A percentile compares a stretch with the other conserved stretches of the same genome.
Evolutionary conservation across 1,139 yeast species (phyloP).

Genomic region (Yamadazyma triangularis): DNA sequence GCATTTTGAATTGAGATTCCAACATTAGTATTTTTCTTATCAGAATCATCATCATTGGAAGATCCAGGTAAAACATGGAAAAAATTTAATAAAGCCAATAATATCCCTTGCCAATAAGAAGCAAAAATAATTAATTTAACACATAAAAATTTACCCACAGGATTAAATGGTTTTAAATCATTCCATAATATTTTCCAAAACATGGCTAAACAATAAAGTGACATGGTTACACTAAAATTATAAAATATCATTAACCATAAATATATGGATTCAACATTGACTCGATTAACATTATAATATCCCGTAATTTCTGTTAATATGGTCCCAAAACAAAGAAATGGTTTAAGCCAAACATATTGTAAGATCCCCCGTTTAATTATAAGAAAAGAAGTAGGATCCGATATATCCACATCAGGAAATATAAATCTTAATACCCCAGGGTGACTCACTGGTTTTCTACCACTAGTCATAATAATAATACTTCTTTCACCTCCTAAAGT

Average conservation of each 20-base stretch:
- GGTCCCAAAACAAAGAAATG: constrained; percentile 60
- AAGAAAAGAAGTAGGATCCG: constrained; percentile 79
- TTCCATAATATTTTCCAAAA: constrained; percentile 86
- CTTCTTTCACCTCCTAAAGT: constrained; percentile 90
- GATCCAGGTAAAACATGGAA: constrained; percentile 45
- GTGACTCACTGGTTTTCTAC: constrained; percentile 68
- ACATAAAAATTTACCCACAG: constrained; percentile 89
- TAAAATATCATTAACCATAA: constrained; percentile 69
- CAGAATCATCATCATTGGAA: constrained; percentile 18
- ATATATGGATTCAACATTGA: constrained; percentile 48
- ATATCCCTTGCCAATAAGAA: constrained; percentile 92
- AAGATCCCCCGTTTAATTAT: constrained; percentile 78
- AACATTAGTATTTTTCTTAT: constrained; percentile 31
- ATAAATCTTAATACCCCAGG: constrained; percentile 55
- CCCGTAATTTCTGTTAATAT: constrained; percentile 50
- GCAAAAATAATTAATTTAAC: constrained; percentile 93
- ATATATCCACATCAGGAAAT: constrained; percentile 65
- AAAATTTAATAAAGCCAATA: constrained; percentile 57
- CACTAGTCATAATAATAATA: constrained; percentile 69
- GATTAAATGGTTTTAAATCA: constrained; percentile 76
- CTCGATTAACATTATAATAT: constrained; percentile 46
- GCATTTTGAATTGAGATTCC: constrained; percentile 72
- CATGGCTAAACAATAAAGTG: constrained; percentile 79
- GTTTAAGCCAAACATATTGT: constrained; percentile 95
- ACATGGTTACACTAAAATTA: constrained; percentile 74